Percentiles rank a stretch among this genome's conserved stretches.
These are phyloP conservation scores for Lichenothelia convexa DNA, from an alignment of 495 filamentous ascomycete species.

Conservation along the genomic window DNA sequence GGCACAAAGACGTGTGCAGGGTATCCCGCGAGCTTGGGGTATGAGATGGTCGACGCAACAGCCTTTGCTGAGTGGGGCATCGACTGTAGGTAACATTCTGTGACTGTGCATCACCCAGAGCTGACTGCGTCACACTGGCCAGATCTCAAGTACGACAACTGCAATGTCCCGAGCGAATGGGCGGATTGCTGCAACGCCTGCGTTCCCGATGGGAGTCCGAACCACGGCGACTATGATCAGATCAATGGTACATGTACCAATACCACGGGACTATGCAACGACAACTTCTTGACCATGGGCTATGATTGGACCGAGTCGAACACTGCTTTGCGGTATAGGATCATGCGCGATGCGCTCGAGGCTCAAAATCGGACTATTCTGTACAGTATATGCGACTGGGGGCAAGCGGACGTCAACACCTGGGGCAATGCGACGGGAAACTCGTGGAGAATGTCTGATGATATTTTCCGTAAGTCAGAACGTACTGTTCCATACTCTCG, in stretches of 20 bases:
- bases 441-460: slow-evolving; percentile 37
- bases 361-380: slow-evolving; percentile 35
- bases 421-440: slow-evolving; percentile 39
- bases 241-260: too few species aligned
- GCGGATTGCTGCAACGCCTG: too few species aligned
- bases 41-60: slow-evolving; percentile 42
- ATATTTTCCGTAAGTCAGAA: slow-evolving; percentile 27
- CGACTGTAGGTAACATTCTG: too few species aligned
- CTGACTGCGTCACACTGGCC: too few species aligned
- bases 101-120: too few species aligned
- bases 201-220: too few species aligned
- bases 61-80: slow-evolving; percentile 43
- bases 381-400: slow-evolving; percentile 50
- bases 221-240: too few species aligned
- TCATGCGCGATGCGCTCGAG: slow-evolving; percentile 44
- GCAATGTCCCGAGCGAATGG: too few species aligned
- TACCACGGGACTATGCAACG: too few species aligned
- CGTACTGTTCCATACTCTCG: too few species aligned
- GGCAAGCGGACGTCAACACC: slow-evolving; percentile 26
- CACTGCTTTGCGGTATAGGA: slow-evolving; percentile 32
- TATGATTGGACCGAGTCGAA: slow-evolving; percentile 29
- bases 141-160: slow-evolving; percentile 64
- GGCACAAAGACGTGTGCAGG: slow-evolving; percentile 27
- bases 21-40: slow-evolving; percentile 42
- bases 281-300: too few species aligned